Base-by-base conservation (phyloP, 345 rosid genomes). In the Moringa oleifera region DNA sequence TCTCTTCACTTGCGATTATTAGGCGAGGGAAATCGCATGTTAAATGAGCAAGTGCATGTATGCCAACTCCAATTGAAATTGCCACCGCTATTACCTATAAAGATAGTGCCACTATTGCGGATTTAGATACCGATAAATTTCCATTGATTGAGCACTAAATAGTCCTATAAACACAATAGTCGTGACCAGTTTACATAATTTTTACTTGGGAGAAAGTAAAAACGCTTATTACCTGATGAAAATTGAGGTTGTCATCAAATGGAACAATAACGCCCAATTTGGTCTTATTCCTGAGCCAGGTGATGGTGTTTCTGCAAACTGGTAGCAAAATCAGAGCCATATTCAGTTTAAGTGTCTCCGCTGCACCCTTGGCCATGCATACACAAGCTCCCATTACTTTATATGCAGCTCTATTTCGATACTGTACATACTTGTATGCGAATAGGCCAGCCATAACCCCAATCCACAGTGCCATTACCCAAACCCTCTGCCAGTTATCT, bases 211-310 rank as follows among this genome's bases (percentile, higher is more conserved):
- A 1, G 5, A 18, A 56, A 62, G 55, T 41, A 56, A 41, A 16
- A 23, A 5, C 11, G 37, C 11, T 23, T 49, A 53, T 25, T 71
- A 88, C 96, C 90, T 84, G 81, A 82, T 89, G 96, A 76, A 89
- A 89, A 80, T 89, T 89, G 61, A 89, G 81, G 63, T 82, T 82
- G 79, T 89, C 96, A 64, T 89, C 90, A 61, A 89, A 89, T n/a
- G 96, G 96, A 63, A 89, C 87, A 28, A 41, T 84, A 52, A n/a
- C 59, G n/a, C 90, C 84, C 56, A 86, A 59, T 69, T 71, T 81
- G 45, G 92, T 82, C 67, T 80, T 84, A 66, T 82, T 84, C 78
- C 96, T 77, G 47, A 89, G 85, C 92, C 90, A 86, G 46, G 96
- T 89, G 74, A 89, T 70, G 21, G 96, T 86, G 76, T 89, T 86